Evolutionary conservation across 805 yeast genomes (phyloP), one percentile per base, ranked within the genome.

Genomic region (Lipomyces anomalus): DNA sequence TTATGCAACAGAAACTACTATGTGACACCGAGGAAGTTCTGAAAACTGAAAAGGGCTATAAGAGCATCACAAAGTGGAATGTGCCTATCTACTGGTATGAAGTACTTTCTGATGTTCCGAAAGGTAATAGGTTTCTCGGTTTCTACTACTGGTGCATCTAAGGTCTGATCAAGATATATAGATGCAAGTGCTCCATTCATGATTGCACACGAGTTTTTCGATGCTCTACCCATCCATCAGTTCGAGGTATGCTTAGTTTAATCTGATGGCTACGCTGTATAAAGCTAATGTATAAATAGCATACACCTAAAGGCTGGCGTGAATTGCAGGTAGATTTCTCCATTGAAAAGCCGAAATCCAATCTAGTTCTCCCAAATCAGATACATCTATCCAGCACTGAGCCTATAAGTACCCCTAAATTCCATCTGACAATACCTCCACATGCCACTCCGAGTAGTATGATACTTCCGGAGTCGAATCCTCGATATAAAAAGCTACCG

Each of bases 181-280:
- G 59, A 59, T 4, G 46, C 39, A 3, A 37, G 56, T 21, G 70
- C 84, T 35, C 82, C 83, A 48, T 85, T 76, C 59, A 69, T 84
- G 4, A 61, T 86, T 43, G 92, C 94, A 0, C 95, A 86, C 60
- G 95, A 86, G 62, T 86, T 86, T 57, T 86, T 82, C 59, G 95
- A 86, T 64, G 95, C 95, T 0, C 67, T 86, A 45, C 95, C 95
- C 0, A 79, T 86, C 21, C 79, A 81, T 52, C 75, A 80, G 52
- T 85, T 82, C 59, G 71, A 73, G 43, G 74, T 34, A 41, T 34
- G n/a, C 13, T 21, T 20, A 38, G 35, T n/a, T 16, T 21, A 21
- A 5, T 17, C 22, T 17, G 39, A 6, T n/a, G 6, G 20, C 13
- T 11, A 11, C 6, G 16, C 26, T n/a, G 6, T 9, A 16, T 6